Evolutionary conservation across 371 early-diverging fungal genomes (phyloP).

Genomic region (Dentiscutata heterogama): DNA sequence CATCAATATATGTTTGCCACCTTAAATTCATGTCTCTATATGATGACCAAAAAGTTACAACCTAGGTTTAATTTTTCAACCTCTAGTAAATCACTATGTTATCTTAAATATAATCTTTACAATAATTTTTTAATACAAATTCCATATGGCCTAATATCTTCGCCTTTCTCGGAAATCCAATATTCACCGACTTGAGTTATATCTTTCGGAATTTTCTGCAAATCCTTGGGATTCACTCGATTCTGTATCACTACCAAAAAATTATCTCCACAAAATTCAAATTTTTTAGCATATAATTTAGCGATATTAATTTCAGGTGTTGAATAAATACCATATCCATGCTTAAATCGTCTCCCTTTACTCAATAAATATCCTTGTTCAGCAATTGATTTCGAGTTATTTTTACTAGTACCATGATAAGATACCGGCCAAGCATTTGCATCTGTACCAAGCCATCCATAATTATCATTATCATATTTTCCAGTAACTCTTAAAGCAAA

Average conservation of each 20-base stretch:
- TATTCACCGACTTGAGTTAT: conserved; percentile 4
- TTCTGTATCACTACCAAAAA: conserved; percentile 27
- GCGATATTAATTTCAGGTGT: conserved; percentile 24
- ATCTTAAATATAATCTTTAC: no score
- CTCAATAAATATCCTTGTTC: conserved; percentile 28
- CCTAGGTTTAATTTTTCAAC: no score
- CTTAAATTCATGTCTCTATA: no score
- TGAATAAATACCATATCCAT: conserved; percentile 42
- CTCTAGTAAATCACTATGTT: no score
- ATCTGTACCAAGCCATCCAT: conserved; percentile 33
- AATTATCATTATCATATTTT: conserved; percentile 27
- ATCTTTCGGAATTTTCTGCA: not conserved
- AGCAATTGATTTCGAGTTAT: conserved; percentile 19
- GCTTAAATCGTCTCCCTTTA: conserved; percentile 28
- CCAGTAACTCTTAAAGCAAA: conserved; percentile 23
- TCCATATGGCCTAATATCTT: conserved; percentile 69
- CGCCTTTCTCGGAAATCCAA: conserved; percentile 47
- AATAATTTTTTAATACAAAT: conserved; percentile 8
- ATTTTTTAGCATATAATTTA: not conserved
- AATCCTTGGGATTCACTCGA: not conserved
- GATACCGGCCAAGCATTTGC: conserved; percentile 34
- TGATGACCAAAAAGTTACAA: no score
- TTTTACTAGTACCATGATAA: conserved; percentile 34
- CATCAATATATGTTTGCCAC: no score
- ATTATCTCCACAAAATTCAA: not conserved